Evolutionary conservation across 176 grass and related monocot genomes (phyloP).

Genomic region (Carex cristatella): DNA sequence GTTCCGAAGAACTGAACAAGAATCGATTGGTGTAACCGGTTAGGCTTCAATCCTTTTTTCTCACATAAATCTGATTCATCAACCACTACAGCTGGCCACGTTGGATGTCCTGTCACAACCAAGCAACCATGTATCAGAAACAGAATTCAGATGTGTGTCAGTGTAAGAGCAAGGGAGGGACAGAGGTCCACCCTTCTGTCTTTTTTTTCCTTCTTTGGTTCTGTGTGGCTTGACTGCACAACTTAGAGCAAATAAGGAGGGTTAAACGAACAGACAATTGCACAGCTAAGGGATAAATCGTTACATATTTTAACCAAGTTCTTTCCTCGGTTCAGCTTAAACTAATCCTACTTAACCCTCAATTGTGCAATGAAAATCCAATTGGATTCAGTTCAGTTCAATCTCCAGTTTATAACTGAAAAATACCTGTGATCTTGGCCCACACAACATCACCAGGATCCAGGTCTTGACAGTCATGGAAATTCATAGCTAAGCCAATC

Average conservation of each 20-base stretch:
- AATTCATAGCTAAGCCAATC: constrained; percentile 74
- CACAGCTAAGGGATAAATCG: neutral
- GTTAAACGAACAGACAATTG: neutral
- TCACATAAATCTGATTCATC: constrained; percentile 66
- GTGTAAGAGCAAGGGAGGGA: neutral
- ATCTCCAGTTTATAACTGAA: neutral
- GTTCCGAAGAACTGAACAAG: constrained; percentile 96
- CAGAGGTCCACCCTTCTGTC: neutral
- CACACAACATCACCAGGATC: constrained; percentile 94
- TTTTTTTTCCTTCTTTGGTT: neutral
- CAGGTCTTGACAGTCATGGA: constrained; percentile 85
- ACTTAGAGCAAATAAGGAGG: neutral
- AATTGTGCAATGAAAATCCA: constrained; percentile 16
- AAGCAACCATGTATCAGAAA: constrained; percentile 17
- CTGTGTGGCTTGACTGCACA: neutral
- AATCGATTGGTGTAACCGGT: constrained; percentile 55
- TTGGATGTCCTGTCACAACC: constrained; percentile 82
- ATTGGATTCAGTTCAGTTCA: neutral
- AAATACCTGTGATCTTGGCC: constrained; percentile 95
- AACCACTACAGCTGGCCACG: constrained; percentile 93
- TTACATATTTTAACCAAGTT: neutral
- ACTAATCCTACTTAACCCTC: constrained; percentile 1
- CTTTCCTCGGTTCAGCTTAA: neutral
- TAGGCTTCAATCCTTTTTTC: constrained; percentile 52
- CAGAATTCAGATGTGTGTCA: constrained; percentile 7